Conservation (phyloP, 176 grass and related monocot genomes). For the Eleusine coracana region DNA sequence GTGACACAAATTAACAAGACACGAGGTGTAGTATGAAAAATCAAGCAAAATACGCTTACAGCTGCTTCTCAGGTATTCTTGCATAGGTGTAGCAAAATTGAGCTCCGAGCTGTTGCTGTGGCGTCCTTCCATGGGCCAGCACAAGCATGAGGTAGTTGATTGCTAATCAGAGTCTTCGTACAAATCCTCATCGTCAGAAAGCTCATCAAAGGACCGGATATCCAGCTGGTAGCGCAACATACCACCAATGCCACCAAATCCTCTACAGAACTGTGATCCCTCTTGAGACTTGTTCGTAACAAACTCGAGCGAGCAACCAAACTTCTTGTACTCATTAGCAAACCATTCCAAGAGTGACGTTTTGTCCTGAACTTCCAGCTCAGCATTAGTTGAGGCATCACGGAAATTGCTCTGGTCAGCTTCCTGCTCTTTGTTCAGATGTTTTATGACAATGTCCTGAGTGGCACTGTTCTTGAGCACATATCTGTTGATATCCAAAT, state of each 20-base stretch:
- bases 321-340: constrained; percentile 11
- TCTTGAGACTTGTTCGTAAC: neutral
- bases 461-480: constrained; percentile 5
- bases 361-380: constrained; percentile 1
- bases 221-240: constrained; percentile 1
- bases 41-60: neutral
- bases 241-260: neutral
- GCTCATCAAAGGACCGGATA: neutral
- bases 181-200: neutral
- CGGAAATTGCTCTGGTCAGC: constrained; percentile 2
- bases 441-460: neutral
- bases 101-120: neutral
- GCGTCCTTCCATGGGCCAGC: constrained; percentile 5
- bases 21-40: neutral
- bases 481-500: neutral
- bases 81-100: neutral
- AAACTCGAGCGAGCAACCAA: neutral
- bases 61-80: neutral
- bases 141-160: neutral
- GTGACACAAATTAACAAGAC: neutral
- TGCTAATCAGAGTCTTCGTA: constrained; percentile 10
- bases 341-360: neutral
- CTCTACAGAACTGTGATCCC: neutral
- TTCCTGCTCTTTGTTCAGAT: constrained; percentile 5
- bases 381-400: neutral